These are phyloP conservation scores for Iberis pinnata DNA, from an alignment of 345 rosid species.

Conservation along the genomic window DNA sequence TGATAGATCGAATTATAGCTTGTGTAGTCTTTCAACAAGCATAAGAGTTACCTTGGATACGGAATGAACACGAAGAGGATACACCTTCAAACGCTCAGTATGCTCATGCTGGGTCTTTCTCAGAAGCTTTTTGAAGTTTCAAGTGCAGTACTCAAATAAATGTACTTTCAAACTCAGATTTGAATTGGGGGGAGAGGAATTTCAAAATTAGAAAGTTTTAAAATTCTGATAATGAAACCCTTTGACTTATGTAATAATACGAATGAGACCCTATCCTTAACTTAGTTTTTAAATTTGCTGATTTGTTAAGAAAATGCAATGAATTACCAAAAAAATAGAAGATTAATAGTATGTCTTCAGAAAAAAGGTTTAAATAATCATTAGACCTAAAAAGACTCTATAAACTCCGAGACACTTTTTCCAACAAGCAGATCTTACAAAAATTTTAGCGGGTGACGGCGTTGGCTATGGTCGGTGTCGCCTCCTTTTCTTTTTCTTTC, in stretches of 20 bases:
- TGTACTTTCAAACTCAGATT: conserved; percentile 27
- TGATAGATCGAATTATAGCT: conserved; percentile 27
- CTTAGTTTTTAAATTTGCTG: not conserved
- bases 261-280: conserved; percentile 1
- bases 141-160: conserved; percentile 10
- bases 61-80: not conserved
- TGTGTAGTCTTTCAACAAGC: conserved; percentile 35
- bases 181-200: conserved; percentile 26
- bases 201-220: conserved; percentile 22
- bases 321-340: too few relatives aligned
- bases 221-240: conserved; percentile 14
- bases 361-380: too few relatives aligned
- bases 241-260: conserved; percentile 11
- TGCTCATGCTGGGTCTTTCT: conserved; percentile 13
- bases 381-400: too few relatives aligned
- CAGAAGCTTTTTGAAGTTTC: too few relatives aligned
- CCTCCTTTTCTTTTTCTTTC: too few relatives aligned
- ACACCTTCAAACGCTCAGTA: conserved; percentile 2
- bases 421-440: too few relatives aligned
- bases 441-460: too few relatives aligned
- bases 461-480: too few relatives aligned
- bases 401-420: too few relatives aligned
- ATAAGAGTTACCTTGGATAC: conserved; percentile 15
- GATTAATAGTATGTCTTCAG: too few relatives aligned
- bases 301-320: too few relatives aligned